Base-by-base conservation (phyloP, 371 early-diverging fungal genomes). In the Mortierella sp. region DNA sequence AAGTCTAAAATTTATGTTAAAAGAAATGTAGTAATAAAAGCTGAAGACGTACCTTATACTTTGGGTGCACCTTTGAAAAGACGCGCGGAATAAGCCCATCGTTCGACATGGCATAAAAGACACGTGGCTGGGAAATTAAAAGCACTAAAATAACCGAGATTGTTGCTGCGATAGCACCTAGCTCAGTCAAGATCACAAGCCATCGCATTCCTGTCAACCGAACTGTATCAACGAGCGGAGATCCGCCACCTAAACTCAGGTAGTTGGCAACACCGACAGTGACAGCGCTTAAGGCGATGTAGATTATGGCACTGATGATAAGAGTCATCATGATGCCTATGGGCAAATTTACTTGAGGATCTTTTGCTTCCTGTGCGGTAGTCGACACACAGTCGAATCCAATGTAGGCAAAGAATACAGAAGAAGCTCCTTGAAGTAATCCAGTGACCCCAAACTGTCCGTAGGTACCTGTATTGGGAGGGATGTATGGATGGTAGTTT, bases 311-410 rank as follows among this genome's bases (percentile, higher is more conserved):
- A 70, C 94, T 93, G 64, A 97, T 90, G 11, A 78, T 45, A 62
- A 97, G 86, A 20, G 95, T 94, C 30, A 87, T 90, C 69, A 95
- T 86, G 68, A 97, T 96, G 45, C 96, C 97, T 65, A 96, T 91
- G 10, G 97, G 97, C 58, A 97, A 76, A 79, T 97, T 96, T 10
- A 92, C 86, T 45, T 91, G 89, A 30, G 97, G 97, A 39, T 94
- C 90, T 67, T 88, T 90, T 30, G 94, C 88, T 86, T 97, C 97
- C 83, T 94, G 93, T 3, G 97, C 93, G 3, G 93, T 92, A 0
- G 97, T 96, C 0, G 96, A 93, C 14, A 97, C 94, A 11, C 95
- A 90, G 81, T 96, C 97, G 83, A 96, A 96, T 24, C 97, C 96
- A 83, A 94, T 93, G 72, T 94, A 96, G 18, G 95, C 92, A 73